Conservation (phyloP, 257 asterid genomes). For the Jacaranda copaia region DNA sequence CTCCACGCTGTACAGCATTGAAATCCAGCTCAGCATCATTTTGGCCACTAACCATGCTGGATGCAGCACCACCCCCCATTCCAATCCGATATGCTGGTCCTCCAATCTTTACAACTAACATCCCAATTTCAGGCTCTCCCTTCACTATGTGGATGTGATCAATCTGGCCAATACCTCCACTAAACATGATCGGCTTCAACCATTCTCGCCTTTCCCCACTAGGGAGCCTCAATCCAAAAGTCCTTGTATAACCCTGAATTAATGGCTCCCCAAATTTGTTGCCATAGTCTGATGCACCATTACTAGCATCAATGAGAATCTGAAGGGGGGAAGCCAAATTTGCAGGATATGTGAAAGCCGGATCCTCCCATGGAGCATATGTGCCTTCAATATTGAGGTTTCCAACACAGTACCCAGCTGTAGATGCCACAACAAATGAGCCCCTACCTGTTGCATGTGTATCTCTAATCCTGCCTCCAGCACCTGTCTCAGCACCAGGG, state of each 20-base stretch:
- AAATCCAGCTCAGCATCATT: conserved; percentile 92
- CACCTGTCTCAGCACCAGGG: conserved; percentile 99
- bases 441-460: conserved; percentile 98
- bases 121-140: conserved; percentile 92
- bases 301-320: conserved; percentile 89
- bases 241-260: conserved; percentile 92
- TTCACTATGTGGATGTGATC: conserved; percentile 79
- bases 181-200: conserved; percentile 97
- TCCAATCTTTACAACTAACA: conserved; percentile 96
- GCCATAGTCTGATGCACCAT: conserved; percentile 97
- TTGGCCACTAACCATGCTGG: conserved; percentile 99
- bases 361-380: conserved; percentile 95
- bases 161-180: conserved; percentile 94
- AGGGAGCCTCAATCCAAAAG: conserved; percentile 94
- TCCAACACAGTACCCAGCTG: conserved; percentile 95
- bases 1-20: conserved; percentile 57
- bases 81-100: conserved; percentile 98
- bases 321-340: conserved; percentile 88
- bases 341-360: conserved; percentile 74
- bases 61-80: conserved; percentile 99
- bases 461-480: conserved; percentile 95
- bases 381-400: conserved; percentile 86
- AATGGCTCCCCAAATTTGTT: conserved; percentile 94
- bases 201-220: conserved; percentile 91
- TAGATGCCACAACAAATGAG: conserved; percentile 86